Evolutionary conservation across 768 basidiomycete species (phyloP), one percentile per base, ranked within the genome.

Genomic region (Xerocomellus chrysenteron): DNA sequence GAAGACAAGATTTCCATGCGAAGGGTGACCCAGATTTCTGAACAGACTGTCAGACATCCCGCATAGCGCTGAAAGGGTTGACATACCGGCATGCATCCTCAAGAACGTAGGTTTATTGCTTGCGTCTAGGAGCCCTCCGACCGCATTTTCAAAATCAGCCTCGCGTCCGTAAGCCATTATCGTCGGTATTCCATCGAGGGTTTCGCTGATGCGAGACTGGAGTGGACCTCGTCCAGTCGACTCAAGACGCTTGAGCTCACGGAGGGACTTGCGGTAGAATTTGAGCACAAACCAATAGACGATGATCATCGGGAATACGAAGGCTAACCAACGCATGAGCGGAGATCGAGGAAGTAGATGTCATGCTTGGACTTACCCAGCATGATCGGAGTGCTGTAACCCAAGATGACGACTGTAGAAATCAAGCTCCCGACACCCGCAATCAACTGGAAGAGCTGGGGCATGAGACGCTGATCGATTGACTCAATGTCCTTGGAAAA

Each of bases 161-260:
- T 64, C 65, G 19, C 69, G 70, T 52, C 75, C 73, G 56, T 79
- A 83, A 4, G 81, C 80, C 47, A 82, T 74, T 43, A 82, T 77
- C 12, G 79, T 80, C 3, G 69, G 67, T 26, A 73, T 74, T 5
- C 81, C 82, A 21, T 75, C 74, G 5, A 83, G 71, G 2, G 76
- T 78, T 66, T 83, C 82, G 42, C 74, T 75, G 68, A 82, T 82
- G 52, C 78, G 78, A 2, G 79, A 75, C 55, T 83, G 82, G 19
- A 83, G 76, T 3, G 76, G 73, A 8, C 76, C 77, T 13, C 79
- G 78, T 5, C 80, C 73, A 42, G 74, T 69, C 42, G 77, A 75
- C 59, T 82, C 80, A 61, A 67, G 45, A 42, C 64, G 62, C 66
- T 82, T 82, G 67, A 82, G 74, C 62, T 80, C 78, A 19, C 80